phyloP scores from a whole-genome alignment of 2,329 filamentous ascomycete species.

The Penicillium italicum region DNA sequence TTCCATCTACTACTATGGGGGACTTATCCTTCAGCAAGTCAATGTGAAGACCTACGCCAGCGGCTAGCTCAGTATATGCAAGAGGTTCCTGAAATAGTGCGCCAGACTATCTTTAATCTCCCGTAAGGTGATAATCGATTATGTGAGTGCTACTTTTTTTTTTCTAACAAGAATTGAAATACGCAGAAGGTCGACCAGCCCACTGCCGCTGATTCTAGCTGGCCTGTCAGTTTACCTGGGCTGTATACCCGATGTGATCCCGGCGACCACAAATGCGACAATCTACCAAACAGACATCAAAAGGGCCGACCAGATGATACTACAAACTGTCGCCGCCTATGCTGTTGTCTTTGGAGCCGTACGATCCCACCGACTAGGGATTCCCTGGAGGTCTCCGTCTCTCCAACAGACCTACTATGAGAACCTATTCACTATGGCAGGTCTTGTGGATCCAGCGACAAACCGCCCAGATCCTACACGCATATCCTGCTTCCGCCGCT shows the following conservation, averaged over 20 bases:
- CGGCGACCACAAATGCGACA: conserved; percentile 16
- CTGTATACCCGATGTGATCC: conserved; percentile 19
- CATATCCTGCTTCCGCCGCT: conserved; percentile 50
- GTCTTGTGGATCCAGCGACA: conserved; percentile 49
- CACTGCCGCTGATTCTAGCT: conserved; percentile 27
- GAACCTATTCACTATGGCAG: conserved; percentile 55
- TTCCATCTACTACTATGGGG: conserved; percentile 32
- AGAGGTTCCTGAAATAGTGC: conserved; percentile 22
- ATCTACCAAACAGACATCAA: conserved; percentile 25
- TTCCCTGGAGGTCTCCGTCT: conserved; percentile 17
- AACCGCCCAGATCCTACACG: conserved; percentile 46
- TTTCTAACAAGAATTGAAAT: neutral
- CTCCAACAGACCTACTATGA: conserved; percentile 51
- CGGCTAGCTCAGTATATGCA: conserved; percentile 23
- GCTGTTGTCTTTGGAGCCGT: conserved; percentile 27
- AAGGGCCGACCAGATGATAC: conserved; percentile 21
- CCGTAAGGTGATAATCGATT: too few relatives aligned
- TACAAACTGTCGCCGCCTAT: conserved; percentile 26
- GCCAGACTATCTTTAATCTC: conserved; percentile 21
- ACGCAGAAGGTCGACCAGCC: conserved; percentile 18
- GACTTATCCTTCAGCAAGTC: conserved; percentile 21
- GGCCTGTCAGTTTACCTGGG: conserved; percentile 31
- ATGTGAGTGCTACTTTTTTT: too few relatives aligned
- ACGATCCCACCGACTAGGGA: conserved; percentile 25
- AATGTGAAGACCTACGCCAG: conserved; percentile 19